phyloP scores from a whole-genome alignment of 75 land plant genomes.

The Adiantum capillusveneris region DNA sequence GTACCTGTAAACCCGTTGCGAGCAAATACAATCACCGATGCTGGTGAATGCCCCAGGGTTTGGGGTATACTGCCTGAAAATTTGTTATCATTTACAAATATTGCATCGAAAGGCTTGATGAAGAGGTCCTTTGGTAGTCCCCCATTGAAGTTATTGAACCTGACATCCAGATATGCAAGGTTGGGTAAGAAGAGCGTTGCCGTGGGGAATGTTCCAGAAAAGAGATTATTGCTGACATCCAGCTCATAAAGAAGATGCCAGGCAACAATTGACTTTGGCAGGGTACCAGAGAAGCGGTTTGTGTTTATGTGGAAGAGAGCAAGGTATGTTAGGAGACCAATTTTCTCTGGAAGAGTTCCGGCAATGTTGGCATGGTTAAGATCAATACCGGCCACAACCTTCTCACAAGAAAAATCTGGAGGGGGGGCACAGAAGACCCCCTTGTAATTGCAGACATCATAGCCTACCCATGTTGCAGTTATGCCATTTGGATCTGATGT shows the following conservation, averaged over 20 bases:
- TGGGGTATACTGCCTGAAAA: constrained; percentile 30
- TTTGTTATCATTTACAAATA: constrained; percentile 50
- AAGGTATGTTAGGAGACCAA: constrained; percentile 60
- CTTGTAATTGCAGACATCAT: constrained; percentile 65
- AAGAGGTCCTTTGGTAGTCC: constrained; percentile 30
- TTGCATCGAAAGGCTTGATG: constrained; percentile 34
- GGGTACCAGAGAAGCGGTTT: constrained; percentile 47
- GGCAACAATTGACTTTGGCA: constrained; percentile 20
- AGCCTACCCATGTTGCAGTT: constrained; percentile 59
- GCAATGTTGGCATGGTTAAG: constrained; percentile 46
- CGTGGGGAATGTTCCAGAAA: constrained; percentile 25
- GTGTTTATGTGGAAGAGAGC: constrained; percentile 75
- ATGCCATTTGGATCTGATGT: constrained; percentile 51
- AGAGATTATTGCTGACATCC: constrained; percentile 43
- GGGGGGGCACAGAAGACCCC: constrained; percentile 74
- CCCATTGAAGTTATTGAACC: constrained; percentile 34
- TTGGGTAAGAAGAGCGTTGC: constrained; percentile 24
- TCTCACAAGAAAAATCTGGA: constrained; percentile 32
- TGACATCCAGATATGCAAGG: constrained; percentile 31
- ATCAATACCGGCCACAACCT: constrained; percentile 72
- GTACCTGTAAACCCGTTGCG: constrained; percentile 35
- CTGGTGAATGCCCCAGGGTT: constrained; percentile 37
- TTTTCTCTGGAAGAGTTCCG: constrained; percentile 55
- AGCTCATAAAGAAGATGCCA: constrained; percentile 38
- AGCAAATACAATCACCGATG: constrained; percentile 48